Evolutionary conservation across 495 filamentous ascomycete species (phyloP), one percentile per base, ranked within the genome.

Genomic region (Aspergillus nidulans): DNA sequence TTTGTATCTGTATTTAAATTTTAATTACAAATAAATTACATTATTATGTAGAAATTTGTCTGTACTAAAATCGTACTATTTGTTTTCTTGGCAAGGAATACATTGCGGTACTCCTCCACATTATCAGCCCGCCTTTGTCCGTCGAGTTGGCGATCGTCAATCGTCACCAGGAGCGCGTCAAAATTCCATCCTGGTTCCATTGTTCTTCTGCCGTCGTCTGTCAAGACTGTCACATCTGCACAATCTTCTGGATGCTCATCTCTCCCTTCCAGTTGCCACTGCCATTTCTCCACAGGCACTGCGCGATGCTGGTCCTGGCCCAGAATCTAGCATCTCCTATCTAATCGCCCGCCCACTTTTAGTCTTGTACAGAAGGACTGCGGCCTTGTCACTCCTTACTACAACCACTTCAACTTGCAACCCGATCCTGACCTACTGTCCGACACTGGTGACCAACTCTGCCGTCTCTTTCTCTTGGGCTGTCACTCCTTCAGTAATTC

Each of bases 401-500:
- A 32, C 54, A 54, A 32, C 44, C 48, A 9, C 48, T 36, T 46
- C 23, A 38, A 49, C 28, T 38, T 36, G 46, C 39, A 44, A 39
- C 40, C 30, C n/a, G 32, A 46, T 34, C 28, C 53, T 56, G 56
- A 44, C 24, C 52, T 38, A 50, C 39, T 57, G 32, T 34, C 52
- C 60, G 36, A 39, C 60, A 47, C 55, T 53, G 21, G 53, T 56
- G 25, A 21, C 44, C 43, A 42, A 26, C 46, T 53, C 34, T 46
- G 49, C 49, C 53, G 19, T 43, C 41, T 45, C 44, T 24, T 43
- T 49, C 46, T 49, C n/a, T 13, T 59, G 69, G 70, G 69, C 69
- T 72, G 70, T 72, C 70, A 66, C 66, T 73, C 70, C 69, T 73
- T 64, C 48, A 54, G 48, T 58, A 56, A 55, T 57, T 56, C 55